phyloP scores from a whole-genome alignment of 83 land plant species.

The Picea abies region DNA sequence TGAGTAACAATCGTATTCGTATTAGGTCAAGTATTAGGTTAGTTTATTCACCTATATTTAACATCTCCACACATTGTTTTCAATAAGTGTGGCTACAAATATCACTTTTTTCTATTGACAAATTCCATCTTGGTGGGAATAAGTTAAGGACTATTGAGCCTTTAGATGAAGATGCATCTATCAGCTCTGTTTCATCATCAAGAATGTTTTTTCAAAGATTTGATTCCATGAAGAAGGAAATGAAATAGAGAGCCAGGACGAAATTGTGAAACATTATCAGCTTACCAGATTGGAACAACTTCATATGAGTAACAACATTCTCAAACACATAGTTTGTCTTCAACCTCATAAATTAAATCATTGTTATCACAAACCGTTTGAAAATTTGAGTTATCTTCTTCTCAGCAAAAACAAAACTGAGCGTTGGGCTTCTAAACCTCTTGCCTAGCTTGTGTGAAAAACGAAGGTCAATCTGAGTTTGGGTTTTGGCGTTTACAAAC shows the following conservation, averaged over 20 bases:
- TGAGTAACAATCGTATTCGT: too few species aligned
- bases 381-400: slow-evolving; percentile 75
- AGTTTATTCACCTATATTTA: too few species aligned
- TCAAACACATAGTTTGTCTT: slow-evolving; percentile 63
- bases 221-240: slow-evolving; percentile 76
- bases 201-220: slow-evolving; percentile 60
- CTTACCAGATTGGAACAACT: slow-evolving; percentile 87
- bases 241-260: slow-evolving; percentile 68
- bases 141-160: slow-evolving; percentile 49
- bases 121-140: slow-evolving; percentile 86
- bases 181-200: slow-evolving; percentile 9
- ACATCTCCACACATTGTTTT: too few species aligned
- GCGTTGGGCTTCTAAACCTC: too few species aligned
- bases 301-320: slow-evolving; percentile 66
- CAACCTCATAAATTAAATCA: slow-evolving; percentile 3
- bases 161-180: not conserved
- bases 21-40: too few species aligned
- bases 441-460: too few species aligned
- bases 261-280: slow-evolving; percentile 72
- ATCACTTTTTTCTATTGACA: slow-evolving; percentile 63
- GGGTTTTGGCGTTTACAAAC: too few species aligned
- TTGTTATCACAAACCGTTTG: slow-evolving; percentile 41
- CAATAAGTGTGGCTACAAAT: slow-evolving; percentile 56
- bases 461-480: too few species aligned
- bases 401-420: slow-evolving; percentile 46